Percentiles rank a stretch among this genome's conserved stretches.
Conservation (phyloP, 805 yeast species). For the Huiozyma naganishii region DNA sequence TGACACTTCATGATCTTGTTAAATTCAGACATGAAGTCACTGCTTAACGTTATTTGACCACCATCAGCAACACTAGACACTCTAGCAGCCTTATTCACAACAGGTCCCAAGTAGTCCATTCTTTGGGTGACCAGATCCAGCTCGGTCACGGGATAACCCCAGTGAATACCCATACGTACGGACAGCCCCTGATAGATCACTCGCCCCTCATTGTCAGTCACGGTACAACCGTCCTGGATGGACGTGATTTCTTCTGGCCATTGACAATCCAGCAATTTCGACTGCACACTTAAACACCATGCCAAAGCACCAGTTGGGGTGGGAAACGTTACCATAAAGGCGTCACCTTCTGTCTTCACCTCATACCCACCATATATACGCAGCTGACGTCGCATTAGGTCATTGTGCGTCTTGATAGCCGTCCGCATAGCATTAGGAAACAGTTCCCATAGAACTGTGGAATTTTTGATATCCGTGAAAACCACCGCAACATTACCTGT, state of each 20-base stretch:
- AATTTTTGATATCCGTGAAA: slow-evolving; percentile 92
- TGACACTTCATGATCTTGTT: slow-evolving; percentile 40
- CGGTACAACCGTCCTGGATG: slow-evolving; percentile 73
- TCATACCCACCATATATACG: slow-evolving; percentile 95
- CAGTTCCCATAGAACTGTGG: slow-evolving; percentile 88
- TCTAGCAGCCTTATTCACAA: slow-evolving; percentile 92
- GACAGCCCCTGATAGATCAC: slow-evolving; percentile 77
- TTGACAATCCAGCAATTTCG: slow-evolving; percentile 69
- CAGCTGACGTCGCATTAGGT: slow-evolving; percentile 86
- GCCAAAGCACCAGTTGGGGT: slow-evolving; percentile 80
- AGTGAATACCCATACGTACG: slow-evolving; percentile 96
- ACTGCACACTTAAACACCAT: slow-evolving; percentile 92
- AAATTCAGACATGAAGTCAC: slow-evolving; percentile 70
- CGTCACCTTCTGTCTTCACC: slow-evolving; percentile 98
- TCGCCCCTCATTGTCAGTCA: slow-evolving; percentile 48
- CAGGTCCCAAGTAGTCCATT: slow-evolving; percentile 98
- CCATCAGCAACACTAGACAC: slow-evolving; percentile 95
- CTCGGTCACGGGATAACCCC: slow-evolving; percentile 97
- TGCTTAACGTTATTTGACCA: slow-evolving; percentile 86
- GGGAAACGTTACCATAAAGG: slow-evolving; percentile 95
- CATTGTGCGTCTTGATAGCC: slow-evolving; percentile 89
- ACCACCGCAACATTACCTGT: slow-evolving; percentile 91
- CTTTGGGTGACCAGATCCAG: slow-evolving; percentile 88
- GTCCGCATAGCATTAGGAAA: slow-evolving; percentile 91
- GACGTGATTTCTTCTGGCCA: slow-evolving; percentile 93